Evolutionary conservation across 1,139 yeast genomes (phyloP).

Genomic region (Hyphopichia fennica): DNA sequence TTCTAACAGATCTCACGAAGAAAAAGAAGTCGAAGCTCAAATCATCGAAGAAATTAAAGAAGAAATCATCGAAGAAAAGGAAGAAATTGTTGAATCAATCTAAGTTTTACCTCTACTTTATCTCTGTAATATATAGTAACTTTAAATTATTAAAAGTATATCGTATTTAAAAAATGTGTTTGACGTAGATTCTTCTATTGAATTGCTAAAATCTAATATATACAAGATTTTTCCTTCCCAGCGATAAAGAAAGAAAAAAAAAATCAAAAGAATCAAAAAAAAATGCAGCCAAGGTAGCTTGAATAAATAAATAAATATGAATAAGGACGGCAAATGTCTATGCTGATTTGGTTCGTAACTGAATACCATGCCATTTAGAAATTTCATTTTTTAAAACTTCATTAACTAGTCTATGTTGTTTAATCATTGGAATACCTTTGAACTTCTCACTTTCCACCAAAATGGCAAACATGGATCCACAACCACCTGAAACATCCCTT

Average conservation of each 20-base stretch:
- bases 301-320: not conserved
- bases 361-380: slow-evolving; percentile 92
- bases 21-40: slow-evolving; percentile 60
- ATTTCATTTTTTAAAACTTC: slow-evolving; percentile 81
- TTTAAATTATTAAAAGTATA: not conserved
- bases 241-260: not conserved
- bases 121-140: not conserved
- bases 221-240: not conserved
- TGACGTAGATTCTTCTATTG: too few species aligned
- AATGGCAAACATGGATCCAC: slow-evolving; percentile 98
- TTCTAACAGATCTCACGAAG: slow-evolving; percentile 48
- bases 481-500: slow-evolving; percentile 85
- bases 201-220: not conserved
- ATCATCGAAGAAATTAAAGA: slow-evolving; percentile 66
- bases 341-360: slow-evolving; percentile 65
- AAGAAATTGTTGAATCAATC: slow-evolving; percentile 66
- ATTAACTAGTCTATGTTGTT: slow-evolving; percentile 91
- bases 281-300: not conserved
- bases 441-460: slow-evolving; percentile 71
- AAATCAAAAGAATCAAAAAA: not conserved
- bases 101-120: not conserved
- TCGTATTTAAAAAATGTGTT: too few species aligned
- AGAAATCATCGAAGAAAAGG: slow-evolving; percentile 73
- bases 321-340: not conserved
- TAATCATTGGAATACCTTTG: slow-evolving; percentile 78